Percentiles rank a stretch among this genome's conserved stretches.
Evolutionary conservation across 768 basidiomycete species (phyloP).

Genomic region (Podaxis rugospora): DNA sequence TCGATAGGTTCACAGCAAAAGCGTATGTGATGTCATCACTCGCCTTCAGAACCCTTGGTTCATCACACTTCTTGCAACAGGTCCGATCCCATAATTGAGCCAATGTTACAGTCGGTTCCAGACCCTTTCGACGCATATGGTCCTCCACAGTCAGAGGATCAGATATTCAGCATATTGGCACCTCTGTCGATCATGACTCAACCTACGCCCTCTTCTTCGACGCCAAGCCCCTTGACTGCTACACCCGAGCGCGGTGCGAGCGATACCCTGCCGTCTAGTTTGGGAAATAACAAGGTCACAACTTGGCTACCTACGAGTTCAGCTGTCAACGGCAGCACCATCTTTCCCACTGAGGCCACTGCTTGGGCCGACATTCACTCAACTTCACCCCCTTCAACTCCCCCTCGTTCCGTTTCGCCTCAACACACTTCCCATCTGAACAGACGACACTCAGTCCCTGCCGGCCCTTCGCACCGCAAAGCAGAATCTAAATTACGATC

Average conservation of each 20-base stretch:
- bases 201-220: slow-evolving; percentile 41
- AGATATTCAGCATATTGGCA: slow-evolving; percentile 90
- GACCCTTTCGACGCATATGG: slow-evolving; percentile 94
- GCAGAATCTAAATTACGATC: slow-evolving; percentile 66
- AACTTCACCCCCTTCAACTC: slow-evolving; percentile 38
- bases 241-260: slow-evolving; percentile 37
- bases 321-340: slow-evolving; percentile 33
- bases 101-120: slow-evolving; percentile 84
- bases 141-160: slow-evolving; percentile 80
- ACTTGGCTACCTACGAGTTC: slow-evolving; percentile 27
- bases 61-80: slow-evolving; percentile 29
- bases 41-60: background rate
- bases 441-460: slow-evolving; percentile 52
- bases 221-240: slow-evolving; percentile 50
- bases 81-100: slow-evolving; percentile 87
- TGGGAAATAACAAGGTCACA: slow-evolving; percentile 25
- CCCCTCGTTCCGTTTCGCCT: slow-evolving; percentile 49
- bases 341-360: slow-evolving; percentile 47
- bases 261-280: slow-evolving; percentile 26
- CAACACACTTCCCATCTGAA: slow-evolving; percentile 20
- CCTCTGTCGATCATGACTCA: slow-evolving; percentile 71
- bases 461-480: slow-evolving; percentile 40
- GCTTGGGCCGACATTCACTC: slow-evolving; percentile 51
- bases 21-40: slow-evolving; percentile 50
- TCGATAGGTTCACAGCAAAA: slow-evolving; percentile 82